Percentiles rank a stretch among this genome's conserved stretches.
phyloP scores from a whole-genome alignment of 805 yeast genomes.

The Candida hungchunana region DNA sequence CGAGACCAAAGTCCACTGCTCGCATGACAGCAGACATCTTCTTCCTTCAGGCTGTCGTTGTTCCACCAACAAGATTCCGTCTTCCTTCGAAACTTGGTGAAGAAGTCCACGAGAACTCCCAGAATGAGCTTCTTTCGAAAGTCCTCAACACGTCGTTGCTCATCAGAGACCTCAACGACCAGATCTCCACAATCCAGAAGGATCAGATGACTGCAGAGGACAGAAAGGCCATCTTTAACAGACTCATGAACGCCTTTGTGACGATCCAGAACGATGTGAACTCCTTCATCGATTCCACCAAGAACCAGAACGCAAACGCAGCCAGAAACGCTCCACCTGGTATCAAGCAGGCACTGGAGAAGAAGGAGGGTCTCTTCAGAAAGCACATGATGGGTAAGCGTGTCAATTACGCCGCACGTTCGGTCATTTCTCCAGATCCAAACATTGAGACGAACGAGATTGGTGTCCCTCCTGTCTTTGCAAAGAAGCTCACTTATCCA shows the following conservation, averaged over 20 bases:
- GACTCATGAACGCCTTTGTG: slow-evolving; percentile 94
- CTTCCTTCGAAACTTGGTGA: slow-evolving; percentile 97
- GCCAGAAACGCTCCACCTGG: slow-evolving; percentile 80
- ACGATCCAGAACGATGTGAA: slow-evolving; percentile 93
- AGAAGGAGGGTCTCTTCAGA: slow-evolving; percentile 97
- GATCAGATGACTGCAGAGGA: slow-evolving; percentile 63
- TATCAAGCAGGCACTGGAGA: slow-evolving; percentile 94
- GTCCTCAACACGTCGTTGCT: slow-evolving; percentile 74
- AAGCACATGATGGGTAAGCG: slow-evolving; percentile 99
- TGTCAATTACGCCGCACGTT: slow-evolving; percentile 97
- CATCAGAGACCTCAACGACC: slow-evolving; percentile 87
- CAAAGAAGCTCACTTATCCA: slow-evolving; percentile 91
- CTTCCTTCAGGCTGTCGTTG: slow-evolving; percentile 82
- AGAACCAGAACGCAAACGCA: slow-evolving; percentile 69
- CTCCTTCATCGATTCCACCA: slow-evolving; percentile 87
- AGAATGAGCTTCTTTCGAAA: slow-evolving; percentile 81
- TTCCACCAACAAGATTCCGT: slow-evolving; percentile 96
- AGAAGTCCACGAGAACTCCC: slow-evolving; percentile 90
- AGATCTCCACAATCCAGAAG: slow-evolving; percentile 57
- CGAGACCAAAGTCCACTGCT: slow-evolving; percentile 58
- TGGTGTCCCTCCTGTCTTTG: slow-evolving; percentile 99
- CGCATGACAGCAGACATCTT: slow-evolving; percentile 71
- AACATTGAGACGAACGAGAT: slow-evolving; percentile 96
- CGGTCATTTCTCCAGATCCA: slow-evolving; percentile 98
- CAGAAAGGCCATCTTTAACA: slow-evolving; percentile 72